Base-by-base conservation (phyloP, 768 basidiomycete species). In the Hericium coralloides region DNA sequence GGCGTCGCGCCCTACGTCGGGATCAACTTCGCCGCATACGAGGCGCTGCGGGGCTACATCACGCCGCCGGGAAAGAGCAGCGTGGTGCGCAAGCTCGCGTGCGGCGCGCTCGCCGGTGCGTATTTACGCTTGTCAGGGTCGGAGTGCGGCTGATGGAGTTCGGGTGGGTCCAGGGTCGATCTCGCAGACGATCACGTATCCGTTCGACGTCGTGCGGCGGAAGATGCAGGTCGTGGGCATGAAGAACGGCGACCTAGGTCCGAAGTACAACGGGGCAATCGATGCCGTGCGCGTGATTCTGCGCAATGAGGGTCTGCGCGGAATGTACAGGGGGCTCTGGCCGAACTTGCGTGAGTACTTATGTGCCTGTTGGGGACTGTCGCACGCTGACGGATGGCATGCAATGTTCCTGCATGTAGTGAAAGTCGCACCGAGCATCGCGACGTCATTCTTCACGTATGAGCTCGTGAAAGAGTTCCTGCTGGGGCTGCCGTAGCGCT, bases 141-240 rank as follows among this genome's bases (percentile, higher is more conserved):
- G 14, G 12, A 17, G 43, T 6, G 17, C 8, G 43, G 43, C 10
- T 45, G 15, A 12, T 45, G 39, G 8, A 45, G 8, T 58, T 45
- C 41, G 41, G 49, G 15, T 18, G 12, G 8, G 55, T 23, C 26
- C 71, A 81, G 92, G 92, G n/a, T 84, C 87, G 23, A 87, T 95
- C 61, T 94, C 93, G 12, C 92, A 98, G 70, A 92, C 93, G 52
- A 71, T 98, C 64, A 98, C 95, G 4, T 98, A 95, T 69, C 95
- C 95, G 9, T 91, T 97, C 65, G 95, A 99, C 68, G 91, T 98
- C 5, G 71, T 98, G 58, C 79, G 95, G 49, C 80, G 95, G 59
- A 95, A 98, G 77, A 93, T 98, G 87, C 95, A 98, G 69, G 90
- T 95, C 58, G 79, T 83, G 5, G 92, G 92, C 12, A 86, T 94